Evolutionary conservation across 106 monocot genomes (phyloP).

Genomic region (Platanthera zijinensis): DNA sequence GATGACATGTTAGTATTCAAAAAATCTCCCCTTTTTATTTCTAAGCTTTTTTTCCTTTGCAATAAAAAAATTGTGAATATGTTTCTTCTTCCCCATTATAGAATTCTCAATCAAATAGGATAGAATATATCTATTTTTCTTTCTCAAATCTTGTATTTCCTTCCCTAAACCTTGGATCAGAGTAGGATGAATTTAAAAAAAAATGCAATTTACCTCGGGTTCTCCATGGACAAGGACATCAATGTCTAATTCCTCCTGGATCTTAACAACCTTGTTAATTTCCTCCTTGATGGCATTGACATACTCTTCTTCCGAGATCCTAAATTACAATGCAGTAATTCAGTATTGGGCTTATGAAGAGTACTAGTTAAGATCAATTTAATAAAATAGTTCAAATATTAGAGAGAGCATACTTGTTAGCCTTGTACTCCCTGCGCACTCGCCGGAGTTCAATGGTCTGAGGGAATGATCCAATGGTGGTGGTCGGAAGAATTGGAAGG

Average conservation of each 20-base stretch:
- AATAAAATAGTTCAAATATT: background rate
- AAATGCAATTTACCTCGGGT: conserved; percentile 18
- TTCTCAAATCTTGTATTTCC: no score
- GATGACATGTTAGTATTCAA: no score
- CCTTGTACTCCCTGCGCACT: conserved; percentile 24
- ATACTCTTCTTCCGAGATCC: conserved; percentile 20
- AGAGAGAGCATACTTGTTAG: conserved; percentile 15
- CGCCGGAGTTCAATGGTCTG: conserved; percentile 26
- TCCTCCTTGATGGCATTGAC: conserved; percentile 23
- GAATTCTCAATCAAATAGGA: no score
- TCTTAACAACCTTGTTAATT: conserved; percentile 23
- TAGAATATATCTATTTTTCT: no score
- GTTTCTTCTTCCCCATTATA: no score
- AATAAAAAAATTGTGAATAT: no score
- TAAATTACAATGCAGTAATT: background rate
- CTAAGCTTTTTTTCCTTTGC: no score
- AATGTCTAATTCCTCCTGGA: conserved; percentile 26
- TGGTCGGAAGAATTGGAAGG: conserved; percentile 26
- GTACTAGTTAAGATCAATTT: background rate
- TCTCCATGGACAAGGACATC: conserved; percentile 29
- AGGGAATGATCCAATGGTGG: conserved; percentile 31
- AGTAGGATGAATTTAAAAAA: background rate
- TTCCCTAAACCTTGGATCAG: no score
- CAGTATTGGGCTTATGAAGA: no score
- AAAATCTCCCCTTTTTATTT: no score